phyloP scores from a whole-genome alignment of 2,329 filamentous ascomycete genomes.

The Colletotrichum sidae region DNA sequence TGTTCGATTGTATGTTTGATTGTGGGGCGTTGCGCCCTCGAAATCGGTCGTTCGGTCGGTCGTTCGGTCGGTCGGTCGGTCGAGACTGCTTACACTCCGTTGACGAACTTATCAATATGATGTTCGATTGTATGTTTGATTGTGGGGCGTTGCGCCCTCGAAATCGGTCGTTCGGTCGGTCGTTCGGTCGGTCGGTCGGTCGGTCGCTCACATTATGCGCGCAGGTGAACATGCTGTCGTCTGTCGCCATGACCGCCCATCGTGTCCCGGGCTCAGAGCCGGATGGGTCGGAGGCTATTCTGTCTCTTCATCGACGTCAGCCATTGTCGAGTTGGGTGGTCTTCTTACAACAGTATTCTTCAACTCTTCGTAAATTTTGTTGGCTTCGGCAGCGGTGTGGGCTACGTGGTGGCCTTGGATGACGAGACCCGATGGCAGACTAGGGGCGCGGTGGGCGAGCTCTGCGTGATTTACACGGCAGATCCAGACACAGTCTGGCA shows the following conservation, averaged over 20 bases:
- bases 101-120: not conserved
- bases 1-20: not conserved
- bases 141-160: not conserved
- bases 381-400: not conserved
- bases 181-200: not conserved
- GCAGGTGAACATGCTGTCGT: not conserved
- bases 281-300: not conserved
- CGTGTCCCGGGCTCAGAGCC: not conserved
- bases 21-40: not conserved
- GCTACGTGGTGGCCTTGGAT: not conserved
- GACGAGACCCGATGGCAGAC: not conserved
- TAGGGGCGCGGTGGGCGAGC: not conserved
- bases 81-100: not conserved
- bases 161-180: not conserved
- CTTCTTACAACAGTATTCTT: slow-evolving; percentile 3
- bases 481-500: not conserved
- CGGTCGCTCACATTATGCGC: not conserved
- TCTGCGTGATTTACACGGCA: not conserved
- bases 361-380: not conserved
- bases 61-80: too few species aligned
- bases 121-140: not conserved
- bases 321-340: not conserved
- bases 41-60: too few species aligned
- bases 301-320: not conserved
- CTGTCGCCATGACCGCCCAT: not conserved